Conservation (phyloP, 2,329 filamentous ascomycete species). For the Aureobasidium leucospermi region DNA sequence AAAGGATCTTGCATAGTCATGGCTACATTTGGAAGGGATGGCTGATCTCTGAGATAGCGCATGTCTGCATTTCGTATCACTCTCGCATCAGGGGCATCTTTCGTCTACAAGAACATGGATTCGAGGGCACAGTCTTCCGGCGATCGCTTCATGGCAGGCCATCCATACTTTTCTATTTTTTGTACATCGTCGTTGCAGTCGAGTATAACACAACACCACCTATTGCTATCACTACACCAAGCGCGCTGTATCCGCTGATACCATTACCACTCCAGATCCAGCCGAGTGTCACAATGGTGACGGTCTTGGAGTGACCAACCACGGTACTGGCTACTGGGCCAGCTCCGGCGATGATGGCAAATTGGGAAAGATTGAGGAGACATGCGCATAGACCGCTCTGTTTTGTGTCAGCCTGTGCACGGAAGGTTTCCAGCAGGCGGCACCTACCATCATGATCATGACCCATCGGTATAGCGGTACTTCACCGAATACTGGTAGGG, state of each 20-base stretch:
- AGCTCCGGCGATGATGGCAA: slow-evolving; percentile 27
- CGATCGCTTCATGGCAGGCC: no score
- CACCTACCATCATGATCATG: slow-evolving; percentile 51
- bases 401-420: background rate
- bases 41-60: no score
- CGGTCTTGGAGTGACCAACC: slow-evolving; percentile 30
- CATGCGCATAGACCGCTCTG: slow-evolving; percentile 57
- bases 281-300: slow-evolving; percentile 26
- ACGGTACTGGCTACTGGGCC: slow-evolving; percentile 29
- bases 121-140: no score
- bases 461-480: slow-evolving; percentile 33
- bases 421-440: background rate
- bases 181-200: background rate
- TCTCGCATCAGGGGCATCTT: no score
- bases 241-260: slow-evolving; percentile 22
- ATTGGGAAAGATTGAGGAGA: slow-evolving; percentile 49
- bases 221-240: slow-evolving; percentile 25
- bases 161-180: background rate
- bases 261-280: slow-evolving; percentile 24
- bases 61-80: no score
- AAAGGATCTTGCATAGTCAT: no score
- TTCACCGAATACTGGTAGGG: slow-evolving; percentile 50
- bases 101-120: no score
- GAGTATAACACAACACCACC: slow-evolving; percentile 26
- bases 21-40: no score